phyloP scores from a whole-genome alignment of 306 rosid species.

The Cercis canadensis region DNA sequence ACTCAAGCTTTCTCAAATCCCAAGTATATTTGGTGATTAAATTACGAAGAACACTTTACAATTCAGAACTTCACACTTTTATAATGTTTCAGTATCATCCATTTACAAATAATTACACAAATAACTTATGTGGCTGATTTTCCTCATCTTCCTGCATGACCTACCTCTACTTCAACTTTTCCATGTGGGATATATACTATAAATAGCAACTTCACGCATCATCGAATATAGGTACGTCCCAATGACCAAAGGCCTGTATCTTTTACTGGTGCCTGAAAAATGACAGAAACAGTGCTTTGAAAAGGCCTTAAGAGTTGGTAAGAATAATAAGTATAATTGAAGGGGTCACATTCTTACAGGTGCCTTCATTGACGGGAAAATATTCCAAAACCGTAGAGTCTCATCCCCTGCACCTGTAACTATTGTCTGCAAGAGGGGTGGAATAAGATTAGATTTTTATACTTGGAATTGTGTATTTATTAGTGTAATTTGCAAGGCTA shows the following conservation, averaged over 20 bases:
- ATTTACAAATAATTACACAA: not conserved
- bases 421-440: constrained; percentile 66
- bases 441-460: too few species aligned
- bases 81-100: not conserved
- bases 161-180: too few species aligned
- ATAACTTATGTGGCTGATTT: not conserved
- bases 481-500: too few species aligned
- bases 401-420: constrained; percentile 99
- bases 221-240: constrained; percentile 85
- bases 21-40: not conserved
- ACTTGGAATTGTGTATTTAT: too few species aligned
- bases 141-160: too few species aligned
- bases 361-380: constrained; percentile 89
- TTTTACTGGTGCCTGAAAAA: constrained; percentile 73
- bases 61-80: too few species aligned
- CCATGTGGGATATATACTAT: too few species aligned
- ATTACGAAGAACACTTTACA: not conserved
- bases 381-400: constrained; percentile 90
- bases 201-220: constrained; percentile 19
- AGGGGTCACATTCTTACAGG: constrained; percentile 59
- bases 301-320: not conserved
- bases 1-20: too few species aligned
- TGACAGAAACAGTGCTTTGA: not conserved
- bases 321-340: constrained; percentile 5
- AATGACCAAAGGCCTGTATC: constrained; percentile 95